phyloP scores from a whole-genome alignment of 2,329 filamentous ascomycete species.

The Sporothrix pseudoabietina region DNA sequence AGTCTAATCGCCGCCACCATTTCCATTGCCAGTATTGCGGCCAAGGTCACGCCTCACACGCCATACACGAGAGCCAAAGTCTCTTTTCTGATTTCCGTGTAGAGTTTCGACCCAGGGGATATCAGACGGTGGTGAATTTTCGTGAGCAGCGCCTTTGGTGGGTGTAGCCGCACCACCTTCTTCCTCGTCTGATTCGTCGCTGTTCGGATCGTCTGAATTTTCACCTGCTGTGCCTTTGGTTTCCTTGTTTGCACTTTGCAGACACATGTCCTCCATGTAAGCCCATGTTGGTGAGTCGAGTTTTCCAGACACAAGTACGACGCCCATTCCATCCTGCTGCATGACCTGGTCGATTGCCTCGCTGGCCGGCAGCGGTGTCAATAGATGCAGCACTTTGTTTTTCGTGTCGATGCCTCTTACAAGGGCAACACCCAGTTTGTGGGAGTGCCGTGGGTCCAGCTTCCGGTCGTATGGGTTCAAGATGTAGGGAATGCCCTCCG shows the following conservation, averaged over 20 bases:
- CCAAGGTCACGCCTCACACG: slow-evolving; percentile 66
- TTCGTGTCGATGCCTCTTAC: slow-evolving; percentile 68
- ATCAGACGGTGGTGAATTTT: slow-evolving; percentile 36
- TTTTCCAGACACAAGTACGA: slow-evolving; percentile 68
- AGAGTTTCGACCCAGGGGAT: slow-evolving; percentile 64
- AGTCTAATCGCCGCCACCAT: slow-evolving; percentile 3
- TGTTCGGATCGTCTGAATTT: slow-evolving; percentile 37
- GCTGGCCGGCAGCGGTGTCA: slow-evolving; percentile 56
- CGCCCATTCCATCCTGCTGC: slow-evolving; percentile 45
- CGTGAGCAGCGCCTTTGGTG: not conserved
- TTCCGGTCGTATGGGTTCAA: slow-evolving; percentile 55
- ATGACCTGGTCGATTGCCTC: slow-evolving; percentile 24
- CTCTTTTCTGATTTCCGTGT: slow-evolving; percentile 57
- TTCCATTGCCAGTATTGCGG: slow-evolving; percentile 19
- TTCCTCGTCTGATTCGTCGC: slow-evolving; percentile 42
- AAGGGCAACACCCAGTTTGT: slow-evolving; percentile 65
- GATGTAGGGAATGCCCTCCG: slow-evolving; percentile 65
- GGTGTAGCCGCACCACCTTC: slow-evolving; percentile 41
- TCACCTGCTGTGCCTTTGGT: not conserved
- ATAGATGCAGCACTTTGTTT: slow-evolving; percentile 59
- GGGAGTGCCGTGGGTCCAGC: slow-evolving; percentile 62
- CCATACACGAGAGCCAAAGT: slow-evolving; percentile 63
- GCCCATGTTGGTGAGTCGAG: slow-evolving; percentile 71
- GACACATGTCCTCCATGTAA: slow-evolving; percentile 64
- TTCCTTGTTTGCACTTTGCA: not conserved